Evolutionary conservation across 768 basidiomycete genomes (phyloP).

Genomic region (Megacollybia marginata): DNA sequence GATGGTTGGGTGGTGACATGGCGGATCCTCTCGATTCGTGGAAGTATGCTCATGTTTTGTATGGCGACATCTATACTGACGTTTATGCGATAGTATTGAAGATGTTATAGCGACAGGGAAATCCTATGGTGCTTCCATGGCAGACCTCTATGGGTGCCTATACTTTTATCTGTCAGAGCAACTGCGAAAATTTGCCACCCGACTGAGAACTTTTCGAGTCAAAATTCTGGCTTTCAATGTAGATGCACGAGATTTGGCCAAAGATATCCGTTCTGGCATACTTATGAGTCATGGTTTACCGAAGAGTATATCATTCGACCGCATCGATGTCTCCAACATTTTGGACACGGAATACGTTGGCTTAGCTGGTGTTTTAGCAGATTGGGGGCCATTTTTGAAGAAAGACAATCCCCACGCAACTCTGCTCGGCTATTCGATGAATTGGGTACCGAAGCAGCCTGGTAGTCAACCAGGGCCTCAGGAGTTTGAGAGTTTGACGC

Average conservation of each 20-base stretch:
- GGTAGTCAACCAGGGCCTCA: no score
- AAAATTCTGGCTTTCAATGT: constrained; percentile 21
- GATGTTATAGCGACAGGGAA: constrained; percentile 26
- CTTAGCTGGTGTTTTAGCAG: constrained; percentile 19
- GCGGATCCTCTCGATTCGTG: constrained; percentile 35
- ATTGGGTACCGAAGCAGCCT: constrained; percentile 24
- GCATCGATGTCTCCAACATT: constrained; percentile 43
- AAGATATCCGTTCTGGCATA: not conserved
- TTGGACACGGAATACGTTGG: constrained; percentile 36
- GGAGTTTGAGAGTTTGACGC: no score
- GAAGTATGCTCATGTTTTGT: constrained; percentile 25
- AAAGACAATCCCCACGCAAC: constrained; percentile 17
- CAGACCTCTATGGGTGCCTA: constrained; percentile 44
- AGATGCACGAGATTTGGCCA: constrained; percentile 26
- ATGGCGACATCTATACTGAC: constrained; percentile 1
- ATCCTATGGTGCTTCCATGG: constrained; percentile 26
- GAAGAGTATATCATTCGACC: constrained; percentile 24
- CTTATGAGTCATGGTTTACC: not conserved
- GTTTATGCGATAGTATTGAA: constrained; percentile 18
- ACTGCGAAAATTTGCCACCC: constrained; percentile 26
- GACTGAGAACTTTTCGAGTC: constrained; percentile 25
- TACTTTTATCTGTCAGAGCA: constrained; percentile 37
- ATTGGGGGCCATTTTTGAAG: constrained; percentile 32
- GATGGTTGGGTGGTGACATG: constrained; percentile 31
- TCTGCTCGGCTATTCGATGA: constrained; percentile 40